Conservation (phyloP, 2,329 filamentous ascomycete species). For the Cadophora malorum region DNA sequence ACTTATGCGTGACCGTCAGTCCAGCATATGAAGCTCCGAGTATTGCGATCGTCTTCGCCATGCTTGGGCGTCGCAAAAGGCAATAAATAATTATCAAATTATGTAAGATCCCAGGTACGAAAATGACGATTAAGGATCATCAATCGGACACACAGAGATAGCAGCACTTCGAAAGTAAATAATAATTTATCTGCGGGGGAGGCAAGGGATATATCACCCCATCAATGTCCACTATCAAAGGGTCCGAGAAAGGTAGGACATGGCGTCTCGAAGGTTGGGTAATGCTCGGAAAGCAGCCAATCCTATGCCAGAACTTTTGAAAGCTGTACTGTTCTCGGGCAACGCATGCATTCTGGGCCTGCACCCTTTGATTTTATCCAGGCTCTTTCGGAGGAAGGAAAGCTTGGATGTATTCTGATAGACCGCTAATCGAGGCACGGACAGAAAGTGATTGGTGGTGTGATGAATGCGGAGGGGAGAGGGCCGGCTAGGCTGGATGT, state of each 20-base stretch:
- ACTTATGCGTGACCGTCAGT: constrained; percentile 57
- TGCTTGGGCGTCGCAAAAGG: constrained; percentile 15
- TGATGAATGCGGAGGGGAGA: neutral
- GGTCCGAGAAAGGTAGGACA: neutral
- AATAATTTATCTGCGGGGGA: no score
- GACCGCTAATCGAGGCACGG: constrained; percentile 3
- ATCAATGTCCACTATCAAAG: neutral
- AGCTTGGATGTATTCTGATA: neutral
- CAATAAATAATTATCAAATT: neutral
- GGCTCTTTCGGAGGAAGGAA: neutral
- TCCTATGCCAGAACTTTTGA: neutral
- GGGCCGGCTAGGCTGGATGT: neutral
- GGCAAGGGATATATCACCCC: no score
- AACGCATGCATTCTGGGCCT: neutral
- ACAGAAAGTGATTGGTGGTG: neutral
- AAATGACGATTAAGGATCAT: neutral
- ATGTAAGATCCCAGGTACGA: no score
- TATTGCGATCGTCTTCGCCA: constrained; percentile 53
- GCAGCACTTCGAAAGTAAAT: no score
- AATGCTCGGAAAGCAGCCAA: constrained; percentile 3
- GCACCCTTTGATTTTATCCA: neutral
- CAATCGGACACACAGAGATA: neutral
- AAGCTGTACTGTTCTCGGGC: neutral
- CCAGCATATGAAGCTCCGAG: constrained; percentile 62
- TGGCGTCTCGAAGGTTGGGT: neutral